Conservation (phyloP, 2,329 filamentous ascomycete genomes). For the Chaetomiaceae sp. region DNA sequence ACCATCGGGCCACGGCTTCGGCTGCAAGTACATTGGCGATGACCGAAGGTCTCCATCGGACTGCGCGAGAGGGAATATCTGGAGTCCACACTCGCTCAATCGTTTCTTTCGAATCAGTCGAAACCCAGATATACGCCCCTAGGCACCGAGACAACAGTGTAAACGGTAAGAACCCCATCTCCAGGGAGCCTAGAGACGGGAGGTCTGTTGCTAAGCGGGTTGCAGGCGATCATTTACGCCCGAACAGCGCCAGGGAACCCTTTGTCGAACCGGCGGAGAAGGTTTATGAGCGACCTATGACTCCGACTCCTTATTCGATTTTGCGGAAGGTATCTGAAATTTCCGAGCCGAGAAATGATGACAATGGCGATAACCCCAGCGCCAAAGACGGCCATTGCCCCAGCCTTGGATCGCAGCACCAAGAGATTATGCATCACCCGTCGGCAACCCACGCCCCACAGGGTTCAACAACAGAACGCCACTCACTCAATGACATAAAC, state of each 20-base stretch:
- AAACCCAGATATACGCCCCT: conserved; percentile 11
- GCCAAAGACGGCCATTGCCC: background rate
- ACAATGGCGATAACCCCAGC: background rate
- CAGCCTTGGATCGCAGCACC: background rate
- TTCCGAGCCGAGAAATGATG: conserved; percentile 32
- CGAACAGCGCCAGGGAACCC: background rate
- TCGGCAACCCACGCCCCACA: background rate
- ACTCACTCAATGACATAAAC: background rate
- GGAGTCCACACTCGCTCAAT: background rate
- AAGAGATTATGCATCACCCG: background rate
- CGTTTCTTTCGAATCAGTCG: conserved; percentile 1
- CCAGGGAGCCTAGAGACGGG: background rate
- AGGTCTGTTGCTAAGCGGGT: background rate
- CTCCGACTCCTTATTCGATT: conserved; percentile 12
- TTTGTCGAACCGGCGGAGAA: background rate
- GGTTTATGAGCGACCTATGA: conserved; percentile 8
- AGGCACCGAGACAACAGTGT: background rate
- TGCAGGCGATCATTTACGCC: background rate
- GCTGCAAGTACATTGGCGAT: background rate
- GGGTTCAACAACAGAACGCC: background rate
- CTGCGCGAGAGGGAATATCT: background rate
- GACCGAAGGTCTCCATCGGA: background rate
- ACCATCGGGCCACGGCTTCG: background rate
- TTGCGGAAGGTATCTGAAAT: conserved; percentile 13
- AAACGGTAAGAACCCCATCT: background rate